A percentile compares a stretch with the other conserved stretches of the same genome.
phyloP scores from a whole-genome alignment of 129 eudicot species.

The Artemisia tridentata region DNA sequence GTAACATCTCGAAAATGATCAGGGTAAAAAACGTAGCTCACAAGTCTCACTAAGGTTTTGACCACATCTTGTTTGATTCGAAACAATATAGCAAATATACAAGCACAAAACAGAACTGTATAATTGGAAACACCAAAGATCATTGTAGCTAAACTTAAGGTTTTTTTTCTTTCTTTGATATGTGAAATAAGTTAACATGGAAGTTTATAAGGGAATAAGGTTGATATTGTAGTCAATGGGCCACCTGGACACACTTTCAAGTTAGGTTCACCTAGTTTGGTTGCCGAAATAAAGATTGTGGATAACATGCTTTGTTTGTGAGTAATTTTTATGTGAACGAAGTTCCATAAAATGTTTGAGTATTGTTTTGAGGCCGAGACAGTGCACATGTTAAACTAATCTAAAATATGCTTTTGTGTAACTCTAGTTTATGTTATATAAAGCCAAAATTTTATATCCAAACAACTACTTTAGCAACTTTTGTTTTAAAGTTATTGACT shows the following conservation, averaged over 20 bases:
- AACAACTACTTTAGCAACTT: too few relatives aligned
- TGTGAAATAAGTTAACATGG: not conserved
- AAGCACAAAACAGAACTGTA: not conserved
- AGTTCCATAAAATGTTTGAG: too few relatives aligned
- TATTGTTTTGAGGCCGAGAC: too few relatives aligned
- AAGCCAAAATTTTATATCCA: too few relatives aligned
- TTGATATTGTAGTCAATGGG: constrained; percentile 24
- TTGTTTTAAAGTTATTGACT: not conserved
- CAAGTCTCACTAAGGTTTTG: not conserved
- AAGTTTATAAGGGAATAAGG: constrained; percentile 1
- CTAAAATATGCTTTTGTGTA: too few relatives aligned
- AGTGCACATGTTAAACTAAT: too few relatives aligned
- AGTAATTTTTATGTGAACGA: not conserved
- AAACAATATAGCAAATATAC: constrained; percentile 4
- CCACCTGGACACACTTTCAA: constrained; percentile 22
- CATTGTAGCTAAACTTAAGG: too few relatives aligned
- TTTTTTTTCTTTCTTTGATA: too few relatives aligned
- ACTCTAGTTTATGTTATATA: too few relatives aligned
- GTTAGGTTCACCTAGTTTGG: constrained; percentile 1
- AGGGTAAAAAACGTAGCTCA: not conserved
- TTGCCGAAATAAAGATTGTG: not conserved
- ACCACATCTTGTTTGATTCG: not conserved
- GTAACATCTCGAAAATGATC: too few relatives aligned
- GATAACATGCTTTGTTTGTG: not conserved
- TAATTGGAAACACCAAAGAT: not conserved